A percentile compares a stretch with the other conserved stretches of the same genome.
Conservation (phyloP, 2,329 filamentous ascomycete species). For the Stagonosporopsis cucurbitacearum region DNA sequence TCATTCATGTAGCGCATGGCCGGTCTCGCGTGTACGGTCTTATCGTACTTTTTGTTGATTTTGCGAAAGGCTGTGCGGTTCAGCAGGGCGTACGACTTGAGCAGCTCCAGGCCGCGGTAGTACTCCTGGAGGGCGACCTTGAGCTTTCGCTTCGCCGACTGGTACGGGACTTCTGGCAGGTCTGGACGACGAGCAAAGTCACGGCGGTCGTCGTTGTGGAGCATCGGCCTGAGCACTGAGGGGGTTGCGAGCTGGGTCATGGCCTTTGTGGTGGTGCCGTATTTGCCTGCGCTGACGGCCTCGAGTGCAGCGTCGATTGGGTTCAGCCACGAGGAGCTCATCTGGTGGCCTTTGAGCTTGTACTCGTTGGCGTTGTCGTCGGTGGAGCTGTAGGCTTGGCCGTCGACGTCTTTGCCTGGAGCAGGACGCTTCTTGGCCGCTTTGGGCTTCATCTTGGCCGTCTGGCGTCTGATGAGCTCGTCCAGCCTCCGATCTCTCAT, state of each 20-base stretch:
- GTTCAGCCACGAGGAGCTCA: slow-evolving; percentile 35
- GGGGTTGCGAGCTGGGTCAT: slow-evolving; percentile 49
- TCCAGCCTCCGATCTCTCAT: slow-evolving; percentile 85
- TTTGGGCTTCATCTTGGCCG: slow-evolving; percentile 42
- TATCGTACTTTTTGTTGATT: slow-evolving; percentile 99
- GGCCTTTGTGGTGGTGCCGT: slow-evolving; percentile 63
- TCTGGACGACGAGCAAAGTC: slow-evolving; percentile 53
- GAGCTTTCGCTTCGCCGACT: slow-evolving; percentile 86
- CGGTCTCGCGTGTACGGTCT: slow-evolving; percentile 79
- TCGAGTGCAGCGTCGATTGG: slow-evolving; percentile 53
- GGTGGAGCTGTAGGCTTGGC: slow-evolving; percentile 29
- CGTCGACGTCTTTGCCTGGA: slow-evolving; percentile 21
- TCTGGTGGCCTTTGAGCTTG: slow-evolving; percentile 20
- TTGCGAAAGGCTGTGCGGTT: slow-evolving; percentile 96
- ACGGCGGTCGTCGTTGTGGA: slow-evolving; percentile 42
- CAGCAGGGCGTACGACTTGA: slow-evolving; percentile 88
- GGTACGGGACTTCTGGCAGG: slow-evolving; percentile 72
- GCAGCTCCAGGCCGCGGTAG: slow-evolving; percentile 86
- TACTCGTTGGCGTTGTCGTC: slow-evolving; percentile 28
- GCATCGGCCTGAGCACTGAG: slow-evolving; percentile 49
- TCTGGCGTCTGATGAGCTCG: slow-evolving; percentile 66
- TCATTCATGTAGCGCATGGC: slow-evolving; percentile 85
- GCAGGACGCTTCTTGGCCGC: slow-evolving; percentile 27
- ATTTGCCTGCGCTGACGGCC: slow-evolving; percentile 51
- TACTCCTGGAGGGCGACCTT: slow-evolving; percentile 92